Evolutionary conservation across 1,284 basidiomycete species (phyloP).

Genomic region (Moesziomyces sp.): DNA sequence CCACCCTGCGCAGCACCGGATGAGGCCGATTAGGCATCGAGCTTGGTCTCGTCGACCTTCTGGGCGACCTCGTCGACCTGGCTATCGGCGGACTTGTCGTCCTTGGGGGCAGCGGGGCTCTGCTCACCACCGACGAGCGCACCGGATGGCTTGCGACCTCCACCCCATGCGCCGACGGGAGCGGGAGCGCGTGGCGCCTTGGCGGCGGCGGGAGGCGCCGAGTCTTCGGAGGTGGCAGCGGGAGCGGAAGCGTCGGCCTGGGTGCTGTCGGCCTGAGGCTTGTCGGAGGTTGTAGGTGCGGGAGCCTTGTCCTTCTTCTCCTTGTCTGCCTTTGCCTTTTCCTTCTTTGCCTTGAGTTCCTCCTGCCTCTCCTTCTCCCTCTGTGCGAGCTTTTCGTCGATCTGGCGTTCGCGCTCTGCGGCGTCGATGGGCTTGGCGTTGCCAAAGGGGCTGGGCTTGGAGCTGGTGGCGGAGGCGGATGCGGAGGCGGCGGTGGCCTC

Average conservation of each 20-base stretch:
- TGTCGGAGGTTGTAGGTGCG: slow-evolving; percentile 12
- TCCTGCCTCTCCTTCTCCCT: slow-evolving; percentile 59
- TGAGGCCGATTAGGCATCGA: slow-evolving; percentile 25
- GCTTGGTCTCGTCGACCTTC: slow-evolving; percentile 41
- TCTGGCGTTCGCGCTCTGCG: slow-evolving; percentile 78
- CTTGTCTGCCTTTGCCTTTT: slow-evolving; percentile 55
- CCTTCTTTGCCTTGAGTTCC: slow-evolving; percentile 49
- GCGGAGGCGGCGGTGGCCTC: slow-evolving; percentile 75
- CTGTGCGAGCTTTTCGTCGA: slow-evolving; percentile 71
- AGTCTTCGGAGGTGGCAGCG: slow-evolving; percentile 20
- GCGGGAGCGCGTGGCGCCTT: slow-evolving; percentile 37
- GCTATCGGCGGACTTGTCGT: slow-evolving; percentile 19
- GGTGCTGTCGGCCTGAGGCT: neutral
- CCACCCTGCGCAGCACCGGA: neutral
- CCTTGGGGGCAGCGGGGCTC: slow-evolving; percentile 5
- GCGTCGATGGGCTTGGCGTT: slow-evolving; percentile 90
- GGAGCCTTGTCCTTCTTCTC: slow-evolving; percentile 34
- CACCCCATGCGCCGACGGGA: slow-evolving; percentile 58
- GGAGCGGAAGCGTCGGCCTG: slow-evolving; percentile 9
- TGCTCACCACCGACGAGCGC: slow-evolving; percentile 44
- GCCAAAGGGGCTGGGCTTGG: slow-evolving; percentile 79
- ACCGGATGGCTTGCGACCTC: slow-evolving; percentile 57
- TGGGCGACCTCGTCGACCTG: slow-evolving; percentile 43
- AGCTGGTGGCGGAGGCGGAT: slow-evolving; percentile 75
- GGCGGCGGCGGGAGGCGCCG: slow-evolving; percentile 20